Base-by-base conservation (phyloP, 2,329 filamentous ascomycete genomes). In the Pezicula rhizophila region DNA sequence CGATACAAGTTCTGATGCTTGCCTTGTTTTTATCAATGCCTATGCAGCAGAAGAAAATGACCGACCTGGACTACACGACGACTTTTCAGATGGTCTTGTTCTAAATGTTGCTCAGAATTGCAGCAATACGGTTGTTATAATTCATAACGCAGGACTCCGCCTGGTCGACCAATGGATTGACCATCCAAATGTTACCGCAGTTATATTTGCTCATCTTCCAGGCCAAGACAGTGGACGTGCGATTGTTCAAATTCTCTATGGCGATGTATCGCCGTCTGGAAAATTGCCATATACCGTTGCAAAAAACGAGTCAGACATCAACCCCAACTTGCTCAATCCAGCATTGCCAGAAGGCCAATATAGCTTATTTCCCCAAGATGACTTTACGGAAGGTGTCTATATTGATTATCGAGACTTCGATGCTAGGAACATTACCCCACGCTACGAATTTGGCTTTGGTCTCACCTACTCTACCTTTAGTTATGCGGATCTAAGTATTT, bases 31-130 rank as follows among this genome's bases (percentile, higher is more conserved):
- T 57, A 79, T 81, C 52, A 86, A 85, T 58, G 73, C 82, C 12
- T 78, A 89, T 63, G 78, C 84, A 2, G 90, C 90, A 38, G 91
- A 96, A 67, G 89, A 87, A 6, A 95, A 79, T 5, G 88, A 76
- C 70, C 15, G 79, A 92, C 1, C 10, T 10, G 35, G 35, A 14
- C 14, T 38, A 15, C 35, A 38, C 5, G 35, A 8, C 76, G 82
- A 59, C 74, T 48, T 17, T 48, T 64, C 1, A 40, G 84, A 85
- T 70, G 85, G 82, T n/a, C 73, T 87, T 39, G 77, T 87, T 26
- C 74, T 87, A 49, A 67, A 89, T 8, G 35, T 38, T 12, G 35
- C 35, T 8, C 14, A 10, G 18, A 39, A 42, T 11, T 45, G 46
- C 11, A 39, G 10, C 18, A 83, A 85, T 70, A 85, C 82, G 10